These are phyloP conservation scores for Candida schatavii DNA, from an alignment of 805 yeast species.

Conservation along the genomic window DNA sequence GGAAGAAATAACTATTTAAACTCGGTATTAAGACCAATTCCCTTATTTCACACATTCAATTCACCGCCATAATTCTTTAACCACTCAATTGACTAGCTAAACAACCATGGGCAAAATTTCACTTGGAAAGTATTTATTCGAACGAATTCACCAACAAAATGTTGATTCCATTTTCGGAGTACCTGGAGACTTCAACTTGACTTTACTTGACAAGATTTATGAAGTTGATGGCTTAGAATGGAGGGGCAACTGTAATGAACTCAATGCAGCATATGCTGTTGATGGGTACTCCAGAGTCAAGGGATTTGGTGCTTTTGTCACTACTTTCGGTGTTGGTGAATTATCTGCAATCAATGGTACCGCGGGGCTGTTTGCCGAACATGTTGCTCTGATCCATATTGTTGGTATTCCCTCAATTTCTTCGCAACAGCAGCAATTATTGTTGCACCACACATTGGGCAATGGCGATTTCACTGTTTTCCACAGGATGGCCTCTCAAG, in stretches of 20 bases:
- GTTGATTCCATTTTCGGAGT: constrained; percentile 32
- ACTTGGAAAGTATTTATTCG: constrained; percentile 31
- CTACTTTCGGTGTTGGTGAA: constrained; percentile 37
- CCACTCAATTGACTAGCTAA: not conserved
- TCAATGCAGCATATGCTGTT: constrained; percentile 26
- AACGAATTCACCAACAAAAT: constrained; percentile 27
- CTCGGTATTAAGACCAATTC: too few species aligned
- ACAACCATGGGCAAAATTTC: constrained; percentile 17
- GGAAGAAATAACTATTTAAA: too few species aligned
- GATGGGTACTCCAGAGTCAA: constrained; percentile 25
- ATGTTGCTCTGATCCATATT: constrained; percentile 33
- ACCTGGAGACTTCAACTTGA: constrained; percentile 34
- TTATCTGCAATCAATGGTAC: constrained; percentile 35
- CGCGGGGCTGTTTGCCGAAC: constrained; percentile 35
- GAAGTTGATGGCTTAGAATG: constrained; percentile 33
- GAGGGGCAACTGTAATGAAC: constrained; percentile 36
- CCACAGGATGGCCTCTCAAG: constrained; percentile 33
- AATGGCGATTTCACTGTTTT: constrained; percentile 42
- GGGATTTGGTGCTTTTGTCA: constrained; percentile 28
- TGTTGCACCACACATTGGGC: constrained; percentile 42
- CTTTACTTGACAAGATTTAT: constrained; percentile 31
- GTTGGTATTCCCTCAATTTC: constrained; percentile 34
- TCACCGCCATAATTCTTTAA: too few species aligned
- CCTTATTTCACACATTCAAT: not conserved
- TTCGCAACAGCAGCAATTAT: constrained; percentile 34